A percentile compares a stretch with the other conserved stretches of the same genome.
phyloP scores from a whole-genome alignment of 2,329 filamentous ascomycete genomes.

The Pseudocercospora macadamiae region DNA sequence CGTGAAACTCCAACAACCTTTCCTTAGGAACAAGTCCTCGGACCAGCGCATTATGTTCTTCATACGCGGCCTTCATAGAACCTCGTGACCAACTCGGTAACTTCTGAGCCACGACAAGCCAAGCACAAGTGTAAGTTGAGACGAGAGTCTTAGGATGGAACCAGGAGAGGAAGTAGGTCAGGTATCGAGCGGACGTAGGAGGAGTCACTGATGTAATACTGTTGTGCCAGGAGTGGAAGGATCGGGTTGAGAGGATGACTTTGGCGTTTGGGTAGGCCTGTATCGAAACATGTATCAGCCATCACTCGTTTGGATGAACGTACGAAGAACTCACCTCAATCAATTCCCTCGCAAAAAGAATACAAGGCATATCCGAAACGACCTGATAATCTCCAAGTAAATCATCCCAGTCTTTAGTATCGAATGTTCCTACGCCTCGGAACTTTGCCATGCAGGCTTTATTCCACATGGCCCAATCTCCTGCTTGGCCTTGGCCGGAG shows the following conservation, averaged over 20 bases:
- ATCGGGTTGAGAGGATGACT: background rate
- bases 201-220: conserved; percentile 1
- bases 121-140: background rate
- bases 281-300: too few relatives aligned
- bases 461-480: conserved; percentile 3
- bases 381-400: conserved; percentile 4
- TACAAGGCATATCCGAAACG: conserved; percentile 6
- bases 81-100: background rate
- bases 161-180: background rate
- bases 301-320: too few relatives aligned
- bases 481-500: background rate
- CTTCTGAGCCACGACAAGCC: background rate
- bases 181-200: background rate
- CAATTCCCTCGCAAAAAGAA: background rate
- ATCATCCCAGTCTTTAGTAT: background rate
- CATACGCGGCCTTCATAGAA: background rate
- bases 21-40: conserved; percentile 2
- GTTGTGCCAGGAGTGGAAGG: background rate
- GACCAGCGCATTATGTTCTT: conserved; percentile 9
- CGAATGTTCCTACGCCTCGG: background rate
- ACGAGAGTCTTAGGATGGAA: background rate
- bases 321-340: conserved; percentile 4
- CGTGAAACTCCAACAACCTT: conserved; percentile 8
- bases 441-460: conserved; percentile 7
- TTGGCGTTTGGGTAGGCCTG: conserved; percentile 7